Evolutionary conservation across 768 basidiomycete species (phyloP).

Genomic region (Mycena rosella): DNA sequence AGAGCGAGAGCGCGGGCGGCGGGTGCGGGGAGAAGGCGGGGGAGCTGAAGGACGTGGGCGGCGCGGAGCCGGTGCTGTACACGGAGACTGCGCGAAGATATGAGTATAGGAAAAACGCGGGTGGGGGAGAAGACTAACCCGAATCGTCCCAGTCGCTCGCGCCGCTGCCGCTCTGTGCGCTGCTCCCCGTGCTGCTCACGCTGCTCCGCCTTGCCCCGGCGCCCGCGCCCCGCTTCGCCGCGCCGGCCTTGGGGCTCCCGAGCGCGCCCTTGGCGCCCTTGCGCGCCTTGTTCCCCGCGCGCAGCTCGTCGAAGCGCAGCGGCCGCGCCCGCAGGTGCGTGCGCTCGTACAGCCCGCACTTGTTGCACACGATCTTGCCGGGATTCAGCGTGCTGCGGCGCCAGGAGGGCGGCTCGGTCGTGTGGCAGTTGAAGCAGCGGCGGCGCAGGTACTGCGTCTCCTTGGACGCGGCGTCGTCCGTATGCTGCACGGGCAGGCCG

Average conservation of each 20-base stretch:
- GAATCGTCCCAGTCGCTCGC: constrained; percentile 88
- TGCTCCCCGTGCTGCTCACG: constrained; percentile 68
- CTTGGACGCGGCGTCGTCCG: constrained; percentile 91
- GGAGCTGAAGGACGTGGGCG: constrained; percentile 76
- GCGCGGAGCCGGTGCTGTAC: constrained; percentile 71
- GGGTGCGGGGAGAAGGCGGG: constrained; percentile 55
- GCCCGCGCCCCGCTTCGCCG: constrained; percentile 35
- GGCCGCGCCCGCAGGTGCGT: constrained; percentile 88
- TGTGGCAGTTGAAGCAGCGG: constrained; percentile 92
- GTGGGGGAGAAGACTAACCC: constrained; percentile 60
- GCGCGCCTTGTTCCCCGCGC: constrained; percentile 87
- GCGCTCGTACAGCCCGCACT: constrained; percentile 92
- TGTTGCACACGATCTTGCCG: constrained; percentile 95
- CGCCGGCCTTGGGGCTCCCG: constrained; percentile 43
- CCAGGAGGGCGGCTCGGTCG: constrained; percentile 92
- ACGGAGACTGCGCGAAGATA: constrained; percentile 53
- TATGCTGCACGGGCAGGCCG: constrained; percentile 84
- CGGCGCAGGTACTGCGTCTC: constrained; percentile 92
- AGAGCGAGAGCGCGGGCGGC: constrained; percentile 67
- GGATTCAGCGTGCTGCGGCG: constrained; percentile 89
- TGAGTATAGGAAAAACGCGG: constrained; percentile 37
- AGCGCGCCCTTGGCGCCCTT: constrained; percentile 62
- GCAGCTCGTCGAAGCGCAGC: constrained; percentile 88
- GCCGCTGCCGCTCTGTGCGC: constrained; percentile 69
- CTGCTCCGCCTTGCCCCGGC: constrained; percentile 68